These are phyloP conservation scores for Scleroderma bovista DNA, from an alignment of 768 basidiomycete genomes.

Conservation along the genomic window DNA sequence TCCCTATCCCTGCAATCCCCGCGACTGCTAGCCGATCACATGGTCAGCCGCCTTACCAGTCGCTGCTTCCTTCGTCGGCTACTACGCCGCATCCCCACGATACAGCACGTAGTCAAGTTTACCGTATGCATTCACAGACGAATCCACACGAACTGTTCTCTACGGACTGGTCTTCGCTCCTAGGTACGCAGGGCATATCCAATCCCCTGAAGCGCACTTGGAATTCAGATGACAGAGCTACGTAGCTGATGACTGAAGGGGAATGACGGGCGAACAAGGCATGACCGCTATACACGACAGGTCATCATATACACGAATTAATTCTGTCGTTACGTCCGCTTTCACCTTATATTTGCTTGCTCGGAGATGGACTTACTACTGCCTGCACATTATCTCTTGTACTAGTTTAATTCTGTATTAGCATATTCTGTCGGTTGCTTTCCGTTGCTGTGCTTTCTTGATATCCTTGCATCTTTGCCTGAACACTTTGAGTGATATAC, in stretches of 20 bases:
- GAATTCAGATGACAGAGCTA: conserved; percentile 17
- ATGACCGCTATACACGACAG: background rate
- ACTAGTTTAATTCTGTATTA: background rate
- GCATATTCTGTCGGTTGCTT: too few relatives aligned
- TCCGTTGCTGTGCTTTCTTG: too few relatives aligned
- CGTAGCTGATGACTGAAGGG: background rate
- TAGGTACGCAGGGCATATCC: conserved; percentile 15
- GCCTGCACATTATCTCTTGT: background rate
- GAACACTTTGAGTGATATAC: too few relatives aligned
- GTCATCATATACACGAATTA: background rate
- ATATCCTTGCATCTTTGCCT: too few relatives aligned
- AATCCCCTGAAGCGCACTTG: conserved; percentile 24
- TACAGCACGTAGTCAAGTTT: background rate
- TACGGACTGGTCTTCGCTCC: conserved; percentile 22
- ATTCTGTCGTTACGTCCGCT: background rate
- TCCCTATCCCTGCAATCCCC: background rate
- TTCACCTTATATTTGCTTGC: background rate
- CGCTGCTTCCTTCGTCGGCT: conserved; percentile 1
- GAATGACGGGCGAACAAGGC: background rate
- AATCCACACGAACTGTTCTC: conserved; percentile 14
- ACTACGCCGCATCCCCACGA: conserved; percentile 1
- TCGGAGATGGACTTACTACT: background rate
- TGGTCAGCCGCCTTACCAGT: background rate
- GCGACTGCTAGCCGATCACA: background rate
- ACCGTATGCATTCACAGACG: background rate